Evolutionary conservation across 2,329 filamentous ascomycete species (phyloP).

Genomic region (Fusarium oxysporum): DNA sequence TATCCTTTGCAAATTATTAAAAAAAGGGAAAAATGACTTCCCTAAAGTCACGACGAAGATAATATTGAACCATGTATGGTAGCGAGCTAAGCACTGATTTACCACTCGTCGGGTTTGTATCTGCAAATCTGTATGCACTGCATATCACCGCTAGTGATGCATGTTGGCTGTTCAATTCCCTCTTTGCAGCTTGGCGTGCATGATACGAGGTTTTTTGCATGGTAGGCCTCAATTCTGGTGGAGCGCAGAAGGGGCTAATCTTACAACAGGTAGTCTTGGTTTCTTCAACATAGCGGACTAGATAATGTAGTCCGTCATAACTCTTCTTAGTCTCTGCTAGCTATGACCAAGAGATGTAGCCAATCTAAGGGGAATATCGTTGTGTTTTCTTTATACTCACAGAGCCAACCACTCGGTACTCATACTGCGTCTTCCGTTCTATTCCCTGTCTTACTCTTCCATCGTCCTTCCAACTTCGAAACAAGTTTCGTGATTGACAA

Average conservation of each 20-base stretch:
- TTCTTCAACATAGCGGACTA: neutral
- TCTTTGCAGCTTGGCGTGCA: neutral
- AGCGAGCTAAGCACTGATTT: too few species aligned
- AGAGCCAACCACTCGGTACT: neutral
- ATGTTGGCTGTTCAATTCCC: rapidly evolving
- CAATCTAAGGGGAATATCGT: too few species aligned
- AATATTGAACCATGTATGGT: too few species aligned
- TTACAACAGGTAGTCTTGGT: rapidly evolving
- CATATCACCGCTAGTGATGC: neutral
- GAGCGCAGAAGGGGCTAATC: neutral
- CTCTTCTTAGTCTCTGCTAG: rapidly evolving
- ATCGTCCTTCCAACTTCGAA: neutral
- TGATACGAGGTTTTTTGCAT: neutral
- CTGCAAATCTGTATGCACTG: neutral
- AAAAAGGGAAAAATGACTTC: too few species aligned
- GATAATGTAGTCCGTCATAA: too few species aligned
- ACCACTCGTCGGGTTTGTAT: too few species aligned
- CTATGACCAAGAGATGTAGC: too few species aligned
- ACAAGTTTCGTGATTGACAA: neutral
- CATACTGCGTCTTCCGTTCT: neutral
- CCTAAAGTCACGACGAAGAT: too few species aligned
- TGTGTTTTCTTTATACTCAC: rapidly evolving
- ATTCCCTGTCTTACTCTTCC: neutral
- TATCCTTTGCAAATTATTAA: too few species aligned
- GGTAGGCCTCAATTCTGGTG: neutral